Conservation (phyloP, 192 early-diverging fungal species). For the Backusella tarrabulga region DNA sequence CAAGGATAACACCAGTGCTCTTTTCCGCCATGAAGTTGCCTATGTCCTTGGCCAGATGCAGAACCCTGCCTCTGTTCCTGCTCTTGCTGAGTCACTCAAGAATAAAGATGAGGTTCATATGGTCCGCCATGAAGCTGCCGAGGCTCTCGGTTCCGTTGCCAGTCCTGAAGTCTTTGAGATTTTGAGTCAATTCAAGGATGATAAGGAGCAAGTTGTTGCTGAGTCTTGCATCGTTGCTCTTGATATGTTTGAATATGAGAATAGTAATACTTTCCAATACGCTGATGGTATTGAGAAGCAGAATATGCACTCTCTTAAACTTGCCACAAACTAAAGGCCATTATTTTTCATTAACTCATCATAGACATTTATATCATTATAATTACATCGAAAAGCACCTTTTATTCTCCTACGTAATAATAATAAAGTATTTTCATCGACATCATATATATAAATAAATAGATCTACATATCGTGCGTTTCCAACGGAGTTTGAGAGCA, state of each 20-base stretch:
- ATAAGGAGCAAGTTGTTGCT: slow-evolving; percentile 81
- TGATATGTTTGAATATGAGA: slow-evolving; percentile 96
- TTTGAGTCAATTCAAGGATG: slow-evolving; percentile 69
- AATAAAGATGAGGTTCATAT: slow-evolving; percentile 79
- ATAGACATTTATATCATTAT: not conserved
- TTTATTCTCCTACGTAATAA: not conserved
- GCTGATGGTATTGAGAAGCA: slow-evolving; percentile 58
- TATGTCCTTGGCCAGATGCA: slow-evolving; percentile 98
- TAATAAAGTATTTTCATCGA: not conserved
- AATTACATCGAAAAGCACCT: not conserved
- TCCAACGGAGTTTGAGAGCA: no score
- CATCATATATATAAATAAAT: not conserved
- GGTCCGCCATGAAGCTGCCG: slow-evolving; percentile 97
- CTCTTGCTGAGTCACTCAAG: slow-evolving; percentile 71
- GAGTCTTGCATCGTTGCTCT: slow-evolving; percentile 92
- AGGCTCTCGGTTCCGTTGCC: slow-evolving; percentile 95
- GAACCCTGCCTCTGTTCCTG: slow-evolving; percentile 84
- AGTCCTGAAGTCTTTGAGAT: slow-evolving; percentile 78
- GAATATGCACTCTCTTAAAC: slow-evolving; percentile 31
- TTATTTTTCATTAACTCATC: not conserved
- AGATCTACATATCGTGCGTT: no score
- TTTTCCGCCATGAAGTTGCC: slow-evolving; percentile 90
- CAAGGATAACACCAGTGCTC: slow-evolving; percentile 58
- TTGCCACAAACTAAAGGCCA: not conserved
- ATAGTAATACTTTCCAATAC: slow-evolving; percentile 84